Evolutionary conservation across 768 basidiomycete species (phyloP), one percentile per base, ranked within the genome.

Genomic region (Tricholomella constricta): DNA sequence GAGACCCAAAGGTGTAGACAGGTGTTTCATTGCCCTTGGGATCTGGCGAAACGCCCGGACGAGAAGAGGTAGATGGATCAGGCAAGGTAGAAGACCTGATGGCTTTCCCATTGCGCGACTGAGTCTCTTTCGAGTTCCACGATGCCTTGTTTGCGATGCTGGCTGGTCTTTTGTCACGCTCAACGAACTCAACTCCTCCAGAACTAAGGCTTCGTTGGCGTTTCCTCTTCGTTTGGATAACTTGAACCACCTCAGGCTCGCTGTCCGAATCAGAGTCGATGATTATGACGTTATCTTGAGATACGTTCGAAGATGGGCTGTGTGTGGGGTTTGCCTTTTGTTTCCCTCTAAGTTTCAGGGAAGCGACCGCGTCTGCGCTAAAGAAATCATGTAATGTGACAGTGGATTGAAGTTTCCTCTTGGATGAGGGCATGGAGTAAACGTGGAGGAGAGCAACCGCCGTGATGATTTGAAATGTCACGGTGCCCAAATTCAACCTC

Each of bases 191-290:
- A 29, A 72, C 54, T 42, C 72, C 71, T 11, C 69, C 69, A 43
- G 69, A 69, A 51, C 61, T 66, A 17, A 25, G 45, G 48, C 60
- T 62, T 14, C 48, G 42, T 50, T 58, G 63, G 4, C 65, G 64
- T 48, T 59, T 67, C 53, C 56, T 61, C 17, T 46, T 54, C 9
- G 44, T 52, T 15, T 26, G 47, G 32, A 48, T 36, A 17, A 36
- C 38, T 36, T 54, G 55, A 26, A 59, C 45, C 29, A 51, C 45
- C 46, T 57, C 54, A 22, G 42, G 46, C 27, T 53, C 53, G 32
- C 55, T 61, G 23, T 85, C 84, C 46, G 78, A 78, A 58, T 85
- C 85, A 17, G 84, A 85, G 62, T 86, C 84, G 50, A 88, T 80
- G 51, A 85, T 67, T 42, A 86, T 85, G 56, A 85, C 62, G 57